Conservation (phyloP, 2,329 filamentous ascomycete species). For the Diaporthe destruens region DNA sequence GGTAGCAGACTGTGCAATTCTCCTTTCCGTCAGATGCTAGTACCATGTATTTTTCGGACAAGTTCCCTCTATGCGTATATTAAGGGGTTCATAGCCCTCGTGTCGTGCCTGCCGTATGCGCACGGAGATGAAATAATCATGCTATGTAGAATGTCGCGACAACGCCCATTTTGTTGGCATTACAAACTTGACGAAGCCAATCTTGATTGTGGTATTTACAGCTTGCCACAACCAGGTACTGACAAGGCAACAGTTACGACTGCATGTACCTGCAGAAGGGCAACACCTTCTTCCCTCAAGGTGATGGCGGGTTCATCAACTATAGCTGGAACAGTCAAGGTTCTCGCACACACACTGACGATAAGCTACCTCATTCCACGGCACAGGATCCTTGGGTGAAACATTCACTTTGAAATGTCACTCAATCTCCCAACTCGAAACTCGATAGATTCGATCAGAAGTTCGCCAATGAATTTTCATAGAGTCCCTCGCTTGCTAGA, state of each 20-base stretch:
- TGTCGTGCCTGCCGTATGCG: not conserved
- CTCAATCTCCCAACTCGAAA: not conserved
- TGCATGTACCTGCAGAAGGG: constrained; percentile 26
- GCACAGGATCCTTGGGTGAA: not conserved
- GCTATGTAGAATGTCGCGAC: not conserved
- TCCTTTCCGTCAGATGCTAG: not conserved
- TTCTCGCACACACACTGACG: not conserved
- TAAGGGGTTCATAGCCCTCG: not conserved
- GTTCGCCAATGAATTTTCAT: not conserved
- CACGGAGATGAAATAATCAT: not conserved
- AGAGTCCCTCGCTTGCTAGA: constrained; percentile 1
- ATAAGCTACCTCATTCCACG: not conserved
- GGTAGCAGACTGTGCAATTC: not conserved
- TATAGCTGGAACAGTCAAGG: constrained; percentile 3
- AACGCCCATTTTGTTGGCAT: not conserved
- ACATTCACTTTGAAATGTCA: not conserved
- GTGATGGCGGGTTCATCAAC: constrained; percentile 17
- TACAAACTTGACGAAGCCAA: not conserved
- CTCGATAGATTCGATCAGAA: too few species aligned
- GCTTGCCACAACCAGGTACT: not conserved
- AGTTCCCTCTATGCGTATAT: not conserved
- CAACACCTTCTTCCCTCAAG: constrained; percentile 2
- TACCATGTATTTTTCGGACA: not conserved
- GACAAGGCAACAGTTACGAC: not conserved
- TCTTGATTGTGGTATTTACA: constrained; percentile 8